Evolutionary conservation across 2,329 filamentous ascomycete species (phyloP).

Genomic region (Ascochyta lentis): DNA sequence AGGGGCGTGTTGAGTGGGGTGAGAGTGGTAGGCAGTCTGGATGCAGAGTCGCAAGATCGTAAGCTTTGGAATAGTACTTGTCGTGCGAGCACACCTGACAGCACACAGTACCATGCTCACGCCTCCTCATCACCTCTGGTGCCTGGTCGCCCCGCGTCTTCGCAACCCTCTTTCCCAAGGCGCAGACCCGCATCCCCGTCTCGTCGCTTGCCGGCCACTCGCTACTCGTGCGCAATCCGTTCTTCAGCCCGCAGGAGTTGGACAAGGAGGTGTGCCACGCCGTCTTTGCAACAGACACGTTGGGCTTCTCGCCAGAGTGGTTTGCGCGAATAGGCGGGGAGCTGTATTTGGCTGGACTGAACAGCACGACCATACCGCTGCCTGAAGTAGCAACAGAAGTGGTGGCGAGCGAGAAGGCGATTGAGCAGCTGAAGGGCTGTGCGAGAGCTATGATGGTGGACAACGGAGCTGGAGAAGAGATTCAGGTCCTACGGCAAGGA

Average conservation of each 20-base stretch:
- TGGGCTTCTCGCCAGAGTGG: conserved; percentile 71
- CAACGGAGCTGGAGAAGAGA: conserved; percentile 53
- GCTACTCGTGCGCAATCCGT: conserved; percentile 68
- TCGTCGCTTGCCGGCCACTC: conserved; percentile 73
- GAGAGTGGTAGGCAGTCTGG: conserved; percentile 25
- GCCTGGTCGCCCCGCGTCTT: conserved; percentile 76
- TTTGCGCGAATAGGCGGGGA: conserved; percentile 72
- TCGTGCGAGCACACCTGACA: conserved; percentile 17
- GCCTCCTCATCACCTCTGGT: conserved; percentile 71
- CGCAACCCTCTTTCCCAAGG: conserved; percentile 65
- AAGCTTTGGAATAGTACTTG: conserved; percentile 34
- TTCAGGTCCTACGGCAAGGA: conserved; percentile 69
- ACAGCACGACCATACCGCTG: conserved; percentile 65
- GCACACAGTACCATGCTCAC: conserved; percentile 64
- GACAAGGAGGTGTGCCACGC: conserved; percentile 65
- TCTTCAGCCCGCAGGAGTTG: conserved; percentile 55
- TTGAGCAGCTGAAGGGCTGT: conserved; percentile 59
- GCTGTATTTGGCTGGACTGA: conserved; percentile 77
- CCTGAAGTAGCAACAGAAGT: conserved; percentile 63
- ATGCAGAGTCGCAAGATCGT: conserved; percentile 57
- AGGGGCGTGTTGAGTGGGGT: conserved; percentile 61
- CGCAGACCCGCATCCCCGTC: conserved; percentile 62
- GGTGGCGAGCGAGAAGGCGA: conserved; percentile 54
- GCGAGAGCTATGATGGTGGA: conserved; percentile 58
- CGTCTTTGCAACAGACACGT: conserved; percentile 67